Evolutionary conservation across 1,139 yeast genomes (phyloP).

Genomic region (Blastobotrys illinoisensis): DNA sequence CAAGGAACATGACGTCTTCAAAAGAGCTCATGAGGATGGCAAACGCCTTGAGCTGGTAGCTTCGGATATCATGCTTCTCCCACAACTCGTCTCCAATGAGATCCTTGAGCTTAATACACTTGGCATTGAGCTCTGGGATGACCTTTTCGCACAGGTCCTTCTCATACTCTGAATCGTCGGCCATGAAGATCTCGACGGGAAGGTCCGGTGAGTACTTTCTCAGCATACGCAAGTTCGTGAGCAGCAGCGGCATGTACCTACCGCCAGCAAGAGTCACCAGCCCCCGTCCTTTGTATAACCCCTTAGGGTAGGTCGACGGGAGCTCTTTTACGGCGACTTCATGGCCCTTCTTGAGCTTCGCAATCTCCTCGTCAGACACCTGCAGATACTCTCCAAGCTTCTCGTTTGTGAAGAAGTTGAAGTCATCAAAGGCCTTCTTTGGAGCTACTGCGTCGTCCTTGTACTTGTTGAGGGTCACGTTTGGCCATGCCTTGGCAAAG

Average conservation of each 20-base stretch:
- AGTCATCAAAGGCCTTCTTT: constrained; percentile 20
- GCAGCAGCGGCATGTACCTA: constrained; percentile 64
- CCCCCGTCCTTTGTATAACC: constrained; percentile 51
- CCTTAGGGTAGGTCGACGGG: constrained; percentile 40
- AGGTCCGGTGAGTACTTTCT: constrained; percentile 57
- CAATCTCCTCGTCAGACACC: constrained; percentile 44
- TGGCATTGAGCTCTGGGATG: constrained; percentile 63
- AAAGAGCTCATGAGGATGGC: constrained; percentile 72
- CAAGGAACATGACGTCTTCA: constrained; percentile 68
- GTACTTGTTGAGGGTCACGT: constrained; percentile 17
- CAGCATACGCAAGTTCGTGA: constrained; percentile 59
- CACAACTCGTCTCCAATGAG: constrained; percentile 46
- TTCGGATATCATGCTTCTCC: constrained; percentile 50
- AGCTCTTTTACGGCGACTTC: constrained; percentile 41
- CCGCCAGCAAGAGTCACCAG: constrained; percentile 84
- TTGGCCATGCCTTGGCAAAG: constrained; percentile 7
- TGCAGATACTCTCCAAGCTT: constrained; percentile 51
- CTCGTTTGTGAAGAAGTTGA: constrained; percentile 32
- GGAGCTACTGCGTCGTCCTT: constrained; percentile 20
- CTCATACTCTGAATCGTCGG: constrained; percentile 68
- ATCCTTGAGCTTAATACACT: constrained; percentile 58
- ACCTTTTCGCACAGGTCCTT: constrained; percentile 56
- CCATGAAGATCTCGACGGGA: constrained; percentile 76
- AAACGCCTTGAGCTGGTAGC: constrained; percentile 74
- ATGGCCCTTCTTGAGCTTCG: constrained; percentile 50